These are phyloP conservation scores for Oldenlandia corymbosa DNA, from an alignment of 257 asterid genomes.

Conservation along the genomic window DNA sequence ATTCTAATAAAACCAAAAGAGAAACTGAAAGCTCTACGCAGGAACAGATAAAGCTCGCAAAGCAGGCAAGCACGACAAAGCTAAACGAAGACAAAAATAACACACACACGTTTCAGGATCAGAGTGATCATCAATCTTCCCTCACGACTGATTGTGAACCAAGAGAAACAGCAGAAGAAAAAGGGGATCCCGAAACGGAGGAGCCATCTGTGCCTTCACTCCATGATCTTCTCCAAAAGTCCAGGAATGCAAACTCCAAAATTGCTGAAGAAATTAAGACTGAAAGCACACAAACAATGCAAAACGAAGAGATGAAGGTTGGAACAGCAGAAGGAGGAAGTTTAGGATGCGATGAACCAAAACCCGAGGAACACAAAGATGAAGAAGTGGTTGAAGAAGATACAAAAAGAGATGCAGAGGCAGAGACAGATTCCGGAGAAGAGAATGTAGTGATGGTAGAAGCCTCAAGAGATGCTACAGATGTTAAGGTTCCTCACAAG, in stretches of 20 bases:
- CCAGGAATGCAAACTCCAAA: conserved; percentile 23
- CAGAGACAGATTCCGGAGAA: conserved; percentile 10
- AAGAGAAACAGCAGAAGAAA: conserved; percentile 10
- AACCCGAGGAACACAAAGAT: conserved; percentile 30
- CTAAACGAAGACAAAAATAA: conserved; percentile 24
- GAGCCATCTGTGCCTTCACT: conserved; percentile 22
- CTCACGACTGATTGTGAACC: neutral
- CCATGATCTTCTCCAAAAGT: conserved; percentile 28
- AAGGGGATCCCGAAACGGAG: neutral
- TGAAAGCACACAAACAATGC: conserved; percentile 22
- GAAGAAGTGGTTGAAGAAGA: conserved; percentile 24
- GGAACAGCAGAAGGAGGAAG: conserved; percentile 23
- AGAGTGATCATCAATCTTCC: conserved; percentile 12
- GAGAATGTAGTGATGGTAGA: conserved; percentile 53
- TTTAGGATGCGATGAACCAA: conserved; percentile 27
- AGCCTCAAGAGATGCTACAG: conserved; percentile 41
- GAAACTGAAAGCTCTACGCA: conserved; percentile 17
- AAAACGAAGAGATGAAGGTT: conserved; percentile 26
- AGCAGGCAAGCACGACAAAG: conserved; percentile 18
- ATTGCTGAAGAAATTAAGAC: conserved; percentile 6
- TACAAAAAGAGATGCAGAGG: conserved; percentile 24
- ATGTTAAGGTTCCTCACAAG: conserved; percentile 50
- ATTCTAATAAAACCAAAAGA: conserved; percentile 4
- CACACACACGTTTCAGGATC: conserved; percentile 19
- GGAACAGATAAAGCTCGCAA: conserved; percentile 26